Base-by-base conservation (phyloP, 345 rosid species). In the Fremontodendron californicum region DNA sequence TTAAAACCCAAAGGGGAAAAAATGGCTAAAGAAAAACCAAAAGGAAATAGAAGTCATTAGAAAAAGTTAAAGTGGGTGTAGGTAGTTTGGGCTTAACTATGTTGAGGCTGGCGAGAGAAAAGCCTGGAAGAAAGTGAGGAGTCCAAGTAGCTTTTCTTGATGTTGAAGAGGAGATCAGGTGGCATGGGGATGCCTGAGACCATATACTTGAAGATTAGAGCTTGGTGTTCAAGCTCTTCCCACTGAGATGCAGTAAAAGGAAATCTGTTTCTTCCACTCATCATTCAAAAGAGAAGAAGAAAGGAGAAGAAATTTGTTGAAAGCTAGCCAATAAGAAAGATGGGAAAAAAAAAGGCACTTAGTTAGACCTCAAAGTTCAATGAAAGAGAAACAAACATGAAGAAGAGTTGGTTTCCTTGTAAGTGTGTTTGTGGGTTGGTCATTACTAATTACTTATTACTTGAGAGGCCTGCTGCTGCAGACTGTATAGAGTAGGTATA, bases 221-320 rank as follows among this genome's bases (percentile, higher is more conserved):
- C 98, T 86, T 93, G 98, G 80, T 90, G 89, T 87, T 93, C 93
- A 52, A 93, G 93, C 82, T 93, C 98, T 76, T 92, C 92, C 94
- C 94, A 90, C 77, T 93, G 98, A 0, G 80, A 65, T 69, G 67
- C 80, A 71, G 93, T 86, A 83, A 89, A 89, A 43, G 79, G 79
- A 54, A 23, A 76, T 16, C 64, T 76, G 23, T 76, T 52, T 66
- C 73, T 67, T 39, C 43, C 74, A 67, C 74, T 76, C 79, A 76
- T 76, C 73, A 11, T 40, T 40, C 52, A 52, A 12, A 15, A 31
- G 64, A 25, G 18, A 12, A 60, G 35, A 33, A 64, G 12, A 64
- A 37, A 37, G 27, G 46, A 64, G 70, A 64, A 64, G 69, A n/a
- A n/a, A 62, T 33, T 25, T 64, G 25, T 64, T 64, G 25, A 37